Evolutionary conservation across 2,329 filamentous ascomycete genomes (phyloP), one percentile per base, ranked within the genome.

Genomic region (Colletotrichum eleusines): DNA sequence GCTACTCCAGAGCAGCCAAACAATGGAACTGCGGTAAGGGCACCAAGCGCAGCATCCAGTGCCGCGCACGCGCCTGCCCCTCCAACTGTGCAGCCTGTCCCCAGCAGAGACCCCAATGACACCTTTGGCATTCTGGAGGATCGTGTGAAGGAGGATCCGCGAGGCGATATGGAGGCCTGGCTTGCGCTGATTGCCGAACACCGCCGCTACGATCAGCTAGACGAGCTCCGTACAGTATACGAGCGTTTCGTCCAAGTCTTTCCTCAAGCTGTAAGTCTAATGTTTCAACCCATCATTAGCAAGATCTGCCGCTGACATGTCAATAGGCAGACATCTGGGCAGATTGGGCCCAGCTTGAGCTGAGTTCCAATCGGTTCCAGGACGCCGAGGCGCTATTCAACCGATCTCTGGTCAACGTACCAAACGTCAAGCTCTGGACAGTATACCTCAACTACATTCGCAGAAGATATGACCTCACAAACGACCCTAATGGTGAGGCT

Each of bases 391-490:
- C 90, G 63, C 91, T 99, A 28, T 97, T 99, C 80, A 90, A 89
- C 73, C 89, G 90, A 75, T 94, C 92, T 40, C 88, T 99, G 48
- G 87, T 94, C 75, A 88, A 88, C 11, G 91, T 96, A 26, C 91
- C 93, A 14, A 93, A 95, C 78, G 92, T 98, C 48, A 89, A 92
- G 72, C 88, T 99, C 26, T 99, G 95, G 94, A 94, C 92, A 8
- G 89, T 94, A 40, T 99, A 99, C 79, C 89, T 99, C 72, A 94
- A 98, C 81, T 98, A 98, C 79, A 93, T 98, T 73, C 94, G 96
- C 63, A 92, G 96, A 58, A 89, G 94, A 74, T 96, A 98, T 80
- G 95, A 97, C 74, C 84, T 98, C 70, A 84, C 78, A 64, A 94
- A 92, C 76, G 96, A 98, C 78, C 85, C 91, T 1, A 89, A 88